Percentiles rank a stretch among this genome's conserved stretches.
Conservation (phyloP, 1,139 yeast genomes). For the Chernovozyma sophiae-reginae region DNA sequence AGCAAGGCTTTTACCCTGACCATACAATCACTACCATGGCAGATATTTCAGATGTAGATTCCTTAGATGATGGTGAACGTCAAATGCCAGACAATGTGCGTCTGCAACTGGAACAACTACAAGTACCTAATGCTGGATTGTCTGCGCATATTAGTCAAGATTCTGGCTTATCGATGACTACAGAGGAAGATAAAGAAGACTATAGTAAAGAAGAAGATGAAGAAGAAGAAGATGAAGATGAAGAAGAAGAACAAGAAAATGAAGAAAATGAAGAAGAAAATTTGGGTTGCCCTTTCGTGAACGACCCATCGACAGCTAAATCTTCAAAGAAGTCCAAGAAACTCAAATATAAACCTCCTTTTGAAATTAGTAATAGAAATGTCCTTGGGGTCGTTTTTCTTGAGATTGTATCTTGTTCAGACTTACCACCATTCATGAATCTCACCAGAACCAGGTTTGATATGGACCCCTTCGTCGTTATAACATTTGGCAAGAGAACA, state of each 20-base stretch:
- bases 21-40: slow-evolving; percentile 13
- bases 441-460: slow-evolving; percentile 73
- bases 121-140: background rate
- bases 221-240: background rate
- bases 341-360: slow-evolving; percentile 8
- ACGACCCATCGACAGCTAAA: no score
- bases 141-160: background rate
- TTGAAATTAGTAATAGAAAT: slow-evolving; percentile 35
- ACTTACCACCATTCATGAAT: slow-evolving; percentile 63
- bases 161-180: background rate
- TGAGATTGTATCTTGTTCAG: slow-evolving; percentile 70
- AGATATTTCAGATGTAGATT: slow-evolving; percentile 29
- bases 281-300: no score
- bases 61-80: background rate
- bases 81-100: background rate
- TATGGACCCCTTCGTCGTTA: slow-evolving; percentile 95
- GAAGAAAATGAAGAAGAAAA: no score
- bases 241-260: background rate
- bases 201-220: no score
- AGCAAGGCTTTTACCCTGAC: slow-evolving; percentile 42
- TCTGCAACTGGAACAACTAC: background rate
- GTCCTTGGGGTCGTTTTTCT: slow-evolving; percentile 72
- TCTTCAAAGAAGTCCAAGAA: background rate
- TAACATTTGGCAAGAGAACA: slow-evolving; percentile 84
- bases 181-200: background rate